phyloP scores from a whole-genome alignment of 768 basidiomycete species.

The Pleurotus giganteus region DNA sequence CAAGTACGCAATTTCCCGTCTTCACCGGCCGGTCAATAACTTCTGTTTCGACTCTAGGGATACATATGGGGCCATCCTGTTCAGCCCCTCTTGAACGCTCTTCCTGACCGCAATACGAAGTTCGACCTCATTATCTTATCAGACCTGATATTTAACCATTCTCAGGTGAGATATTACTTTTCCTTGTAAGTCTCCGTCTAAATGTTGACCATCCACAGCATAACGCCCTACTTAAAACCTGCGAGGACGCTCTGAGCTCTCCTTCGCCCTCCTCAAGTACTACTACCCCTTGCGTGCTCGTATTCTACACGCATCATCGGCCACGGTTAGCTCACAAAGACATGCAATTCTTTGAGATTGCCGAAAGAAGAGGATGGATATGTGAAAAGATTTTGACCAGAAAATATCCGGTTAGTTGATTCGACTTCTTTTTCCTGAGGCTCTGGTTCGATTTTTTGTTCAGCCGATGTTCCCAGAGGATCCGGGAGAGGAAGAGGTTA shows the following conservation, averaged over 20 bases:
- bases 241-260: slow-evolving; percentile 44
- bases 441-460: background rate
- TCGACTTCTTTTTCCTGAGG: background rate
- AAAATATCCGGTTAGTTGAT: slow-evolving; percentile 54
- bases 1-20: slow-evolving; percentile 19
- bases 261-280: background rate
- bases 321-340: slow-evolving; percentile 83
- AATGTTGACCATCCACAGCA: slow-evolving; percentile 47
- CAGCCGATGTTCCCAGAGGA: slow-evolving; percentile 93
- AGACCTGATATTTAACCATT: slow-evolving; percentile 94
- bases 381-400: slow-evolving; percentile 68
- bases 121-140: slow-evolving; percentile 88
- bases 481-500: slow-evolving; percentile 70
- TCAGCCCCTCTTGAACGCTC: slow-evolving; percentile 36
- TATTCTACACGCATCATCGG: slow-evolving; percentile 88
- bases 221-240: slow-evolving; percentile 74
- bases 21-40: background rate
- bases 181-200: background rate
- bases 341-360: slow-evolving; percentile 76
- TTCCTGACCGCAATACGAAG: slow-evolving; percentile 19
- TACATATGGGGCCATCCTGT: slow-evolving; percentile 80
- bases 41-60: slow-evolving; percentile 41
- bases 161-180: slow-evolving; percentile 55
- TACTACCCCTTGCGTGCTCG: slow-evolving; percentile 45
- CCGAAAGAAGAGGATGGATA: slow-evolving; percentile 61